These are phyloP conservation scores for Ustilago xerochloae DNA, from an alignment of 1,284 basidiomycete genomes.

Conservation along the genomic window DNA sequence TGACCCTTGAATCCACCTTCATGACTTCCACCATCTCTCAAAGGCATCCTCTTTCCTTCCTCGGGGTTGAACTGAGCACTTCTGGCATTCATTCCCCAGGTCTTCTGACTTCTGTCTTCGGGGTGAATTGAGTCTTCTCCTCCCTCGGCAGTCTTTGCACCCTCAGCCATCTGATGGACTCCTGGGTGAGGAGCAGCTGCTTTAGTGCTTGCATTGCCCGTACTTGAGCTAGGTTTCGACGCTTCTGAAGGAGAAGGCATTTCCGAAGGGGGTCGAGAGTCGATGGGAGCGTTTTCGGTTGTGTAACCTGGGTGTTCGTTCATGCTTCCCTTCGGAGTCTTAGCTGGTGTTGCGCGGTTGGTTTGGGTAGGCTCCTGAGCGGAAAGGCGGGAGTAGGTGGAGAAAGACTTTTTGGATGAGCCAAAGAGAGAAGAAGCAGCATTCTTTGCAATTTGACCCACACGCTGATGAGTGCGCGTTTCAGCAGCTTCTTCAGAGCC, in stretches of 20 bases:
- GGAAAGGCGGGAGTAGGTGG: conserved; percentile 11
- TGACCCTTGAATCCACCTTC: conserved; percentile 51
- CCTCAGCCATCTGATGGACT: conserved; percentile 49
- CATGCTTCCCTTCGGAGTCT: conserved; percentile 25
- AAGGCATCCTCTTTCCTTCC: conserved; percentile 49
- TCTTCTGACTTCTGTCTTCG: conserved; percentile 40
- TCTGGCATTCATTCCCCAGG: conserved; percentile 47
- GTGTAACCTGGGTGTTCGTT: conserved; percentile 50
- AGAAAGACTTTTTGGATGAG: conserved; percentile 25
- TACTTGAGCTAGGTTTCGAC: conserved; percentile 13
- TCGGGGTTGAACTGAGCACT: conserved; percentile 51
- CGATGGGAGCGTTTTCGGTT: conserved; percentile 46
- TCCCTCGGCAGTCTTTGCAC: conserved; percentile 32
- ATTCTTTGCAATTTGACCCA: conserved; percentile 32
- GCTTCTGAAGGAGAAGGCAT: conserved; percentile 35
- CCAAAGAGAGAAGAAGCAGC: conserved; percentile 34
- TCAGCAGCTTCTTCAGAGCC: conserved; percentile 42
- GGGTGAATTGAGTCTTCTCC: conserved; percentile 48
- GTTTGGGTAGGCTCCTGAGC: conserved; percentile 22
- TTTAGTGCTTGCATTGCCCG: conserved; percentile 38
- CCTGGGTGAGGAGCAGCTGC: conserved; percentile 32
- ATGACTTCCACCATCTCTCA: conserved; percentile 50
- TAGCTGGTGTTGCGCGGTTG: conserved; percentile 15
- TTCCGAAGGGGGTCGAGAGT: conserved; percentile 33
- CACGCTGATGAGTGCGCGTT: conserved; percentile 22